phyloP scores from a whole-genome alignment of 106 monocot species.

The Phalaenopsis equestris region DNA sequence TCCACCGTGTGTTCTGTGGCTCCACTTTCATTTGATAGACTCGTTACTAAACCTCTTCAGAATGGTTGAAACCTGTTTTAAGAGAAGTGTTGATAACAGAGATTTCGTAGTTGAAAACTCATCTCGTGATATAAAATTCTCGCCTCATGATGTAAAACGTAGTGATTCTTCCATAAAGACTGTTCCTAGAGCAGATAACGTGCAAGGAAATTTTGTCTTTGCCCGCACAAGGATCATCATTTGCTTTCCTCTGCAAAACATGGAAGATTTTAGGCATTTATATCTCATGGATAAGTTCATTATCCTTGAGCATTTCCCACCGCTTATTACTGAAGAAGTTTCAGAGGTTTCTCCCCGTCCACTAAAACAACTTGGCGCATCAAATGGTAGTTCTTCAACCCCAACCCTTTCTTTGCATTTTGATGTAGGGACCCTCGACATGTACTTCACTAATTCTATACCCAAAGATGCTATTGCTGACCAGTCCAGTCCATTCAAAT shows the following conservation, averaged over 20 bases:
- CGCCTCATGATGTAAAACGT: constrained; percentile 14
- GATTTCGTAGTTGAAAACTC: constrained; percentile 9
- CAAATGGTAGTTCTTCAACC: constrained; percentile 23
- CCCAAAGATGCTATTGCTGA: constrained; percentile 11
- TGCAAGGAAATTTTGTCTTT: constrained; percentile 53
- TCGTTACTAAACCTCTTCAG: constrained; percentile 36
- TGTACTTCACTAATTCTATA: constrained; percentile 44
- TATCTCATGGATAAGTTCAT: constrained; percentile 54
- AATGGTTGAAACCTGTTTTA: constrained; percentile 32
- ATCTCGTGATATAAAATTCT: constrained; percentile 1
- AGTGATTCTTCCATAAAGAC: constrained; percentile 10
- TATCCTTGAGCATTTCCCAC: constrained; percentile 56
- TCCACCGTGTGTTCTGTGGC: constrained; percentile 67
- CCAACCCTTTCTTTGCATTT: constrained; percentile 48
- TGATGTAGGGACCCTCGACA: constrained; percentile 39
- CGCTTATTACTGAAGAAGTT: constrained; percentile 11
- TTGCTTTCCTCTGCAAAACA: constrained; percentile 51
- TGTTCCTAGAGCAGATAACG: constrained; percentile 18
- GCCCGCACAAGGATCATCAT: constrained; percentile 50
- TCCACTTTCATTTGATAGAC: constrained; percentile 59
- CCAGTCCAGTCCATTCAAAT: constrained; percentile 1
- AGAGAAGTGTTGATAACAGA: constrained; percentile 1
- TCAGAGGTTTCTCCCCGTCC: constrained; percentile 3
- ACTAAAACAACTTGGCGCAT: constrained; percentile 10
- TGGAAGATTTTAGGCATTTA: constrained; percentile 21